Base-by-base conservation (phyloP, 768 basidiomycete genomes). In the Serendipita sp. region DNA sequence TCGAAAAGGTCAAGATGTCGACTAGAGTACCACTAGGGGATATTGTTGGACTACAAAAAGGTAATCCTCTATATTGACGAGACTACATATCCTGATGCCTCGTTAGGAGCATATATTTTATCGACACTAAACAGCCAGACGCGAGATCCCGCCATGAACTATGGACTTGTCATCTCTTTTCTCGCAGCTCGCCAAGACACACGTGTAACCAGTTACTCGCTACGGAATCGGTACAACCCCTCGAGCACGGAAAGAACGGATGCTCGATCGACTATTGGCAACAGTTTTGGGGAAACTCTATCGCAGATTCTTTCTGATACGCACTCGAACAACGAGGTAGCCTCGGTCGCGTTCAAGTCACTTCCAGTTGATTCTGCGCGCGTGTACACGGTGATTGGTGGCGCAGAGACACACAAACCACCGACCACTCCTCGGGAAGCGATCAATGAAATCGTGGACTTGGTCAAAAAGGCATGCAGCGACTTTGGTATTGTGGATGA, bases 121-220 rank as follows among this genome's bases (percentile, higher is more conserved):
- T 96, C 94, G 1, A 85, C 94, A 1, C 77, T 98, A 1, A 91
- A 97, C 73, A 91, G 95, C 71, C 84, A 90, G 0, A 91, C 90
- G 67, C 83, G 93, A 16, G 90, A 96, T 71, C 82, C 87, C 0
- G 70, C 77, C 20, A 90, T 97, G 74, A 97, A 97, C 69, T 85
- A 85, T 44, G 95, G 96, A 0, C 90, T 98, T 70, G 72, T 83
- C 2, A 71, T 98, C 56, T 79, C 80, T n/a, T 99, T 90, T 85
- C 77, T 80, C 42, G 82, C 82, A 48, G 75, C 79, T 1, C 77
- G 84, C 65, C 83, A 88, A 69, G 79, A 82, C 63, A 90, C 90
- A 0, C 81, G 91, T 26, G 77, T 84, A 44, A 84, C 83, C 22
- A 93, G 88, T 67, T 96, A 96, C 72, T 91, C 91, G 3, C 76